phyloP scores from a whole-genome alignment of 805 yeast genomes.

The Metschnikowia arizonensis region DNA sequence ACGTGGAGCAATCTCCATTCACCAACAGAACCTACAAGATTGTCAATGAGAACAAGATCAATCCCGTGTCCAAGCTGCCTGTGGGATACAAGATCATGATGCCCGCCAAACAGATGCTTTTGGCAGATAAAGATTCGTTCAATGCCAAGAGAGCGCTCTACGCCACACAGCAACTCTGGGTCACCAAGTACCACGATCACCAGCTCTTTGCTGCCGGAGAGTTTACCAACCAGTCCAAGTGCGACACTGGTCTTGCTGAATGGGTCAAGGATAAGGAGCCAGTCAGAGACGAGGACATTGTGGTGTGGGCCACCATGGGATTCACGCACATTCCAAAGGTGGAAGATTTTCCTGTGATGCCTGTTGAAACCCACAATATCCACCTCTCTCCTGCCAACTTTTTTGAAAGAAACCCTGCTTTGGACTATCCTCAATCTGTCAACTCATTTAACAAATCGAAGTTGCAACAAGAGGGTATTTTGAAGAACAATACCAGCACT shows the following conservation, averaged over 20 bases:
- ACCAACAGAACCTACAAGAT: conserved; percentile 71
- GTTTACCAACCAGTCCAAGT: conserved; percentile 74
- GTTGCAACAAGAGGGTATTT: conserved; percentile 27
- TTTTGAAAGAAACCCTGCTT: conserved; percentile 73
- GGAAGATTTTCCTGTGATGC: conserved; percentile 90
- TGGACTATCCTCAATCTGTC: conserved; percentile 70
- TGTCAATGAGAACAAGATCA: conserved; percentile 67
- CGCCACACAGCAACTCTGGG: conserved; percentile 80
- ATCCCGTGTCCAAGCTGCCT: conserved; percentile 64
- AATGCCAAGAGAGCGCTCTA: conserved; percentile 68
- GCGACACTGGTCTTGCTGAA: conserved; percentile 63
- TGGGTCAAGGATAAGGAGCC: conserved; percentile 68
- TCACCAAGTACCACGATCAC: conserved; percentile 70
- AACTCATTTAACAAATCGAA: conserved; percentile 64
- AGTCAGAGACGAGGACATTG: conserved; percentile 71
- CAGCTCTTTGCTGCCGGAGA: conserved; percentile 79
- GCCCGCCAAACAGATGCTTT: conserved; percentile 73
- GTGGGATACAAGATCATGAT: conserved; percentile 71
- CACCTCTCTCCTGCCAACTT: conserved; percentile 67
- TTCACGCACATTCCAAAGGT: conserved; percentile 79
- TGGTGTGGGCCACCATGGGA: conserved; percentile 79
- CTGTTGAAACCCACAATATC: conserved; percentile 69
- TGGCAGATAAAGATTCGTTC: conserved; percentile 60
- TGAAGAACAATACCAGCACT: conserved; percentile 17
- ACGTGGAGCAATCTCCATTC: conserved; percentile 69